Conservation (phyloP, 2,329 filamentous ascomycete species). For the Diaporthe nobilis region DNA sequence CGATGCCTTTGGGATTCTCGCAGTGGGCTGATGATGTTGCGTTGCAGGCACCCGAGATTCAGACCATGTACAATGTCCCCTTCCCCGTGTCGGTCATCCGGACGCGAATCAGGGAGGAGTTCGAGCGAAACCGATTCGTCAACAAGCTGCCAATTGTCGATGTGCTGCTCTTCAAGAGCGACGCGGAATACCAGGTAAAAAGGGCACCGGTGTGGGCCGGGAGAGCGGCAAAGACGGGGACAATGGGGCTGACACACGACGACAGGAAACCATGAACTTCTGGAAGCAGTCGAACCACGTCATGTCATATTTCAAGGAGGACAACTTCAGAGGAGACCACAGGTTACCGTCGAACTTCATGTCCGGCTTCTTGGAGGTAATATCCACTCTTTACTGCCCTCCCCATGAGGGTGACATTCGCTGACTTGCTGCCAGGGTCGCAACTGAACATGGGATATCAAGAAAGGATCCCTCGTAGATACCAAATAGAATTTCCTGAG, state of each 20-base stretch:
- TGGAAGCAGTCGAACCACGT: conserved; percentile 98
- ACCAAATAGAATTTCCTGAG: conserved; percentile 46
- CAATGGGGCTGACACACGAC: conserved; percentile 21
- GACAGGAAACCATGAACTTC: conserved; percentile 96
- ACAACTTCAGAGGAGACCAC: conserved; percentile 82
- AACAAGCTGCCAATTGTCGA: conserved; percentile 91
- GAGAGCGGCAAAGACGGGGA: not conserved
- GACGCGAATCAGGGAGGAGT: conserved; percentile 95
- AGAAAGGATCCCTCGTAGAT: conserved; percentile 49
- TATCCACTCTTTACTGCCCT: conserved; percentile 48
- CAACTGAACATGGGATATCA: conserved; percentile 61
- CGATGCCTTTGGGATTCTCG: not conserved
- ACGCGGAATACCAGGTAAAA: conserved; percentile 92
- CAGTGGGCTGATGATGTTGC: conserved; percentile 33
- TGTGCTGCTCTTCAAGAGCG: conserved; percentile 89
- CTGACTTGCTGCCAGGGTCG: conserved; percentile 59
- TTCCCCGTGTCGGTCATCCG: conserved; percentile 89
- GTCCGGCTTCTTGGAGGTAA: conserved; percentile 92
- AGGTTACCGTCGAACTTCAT: conserved; percentile 92
- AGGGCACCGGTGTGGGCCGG: conserved; percentile 42
- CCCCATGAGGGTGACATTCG: conserved; percentile 43
- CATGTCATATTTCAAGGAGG: conserved; percentile 95
- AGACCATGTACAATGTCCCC: conserved; percentile 95
- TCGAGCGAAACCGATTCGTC: conserved; percentile 94
- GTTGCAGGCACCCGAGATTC: conserved; percentile 90